Conservation (phyloP, 305 asterid genomes). For the Ilex paraguariensis region DNA sequence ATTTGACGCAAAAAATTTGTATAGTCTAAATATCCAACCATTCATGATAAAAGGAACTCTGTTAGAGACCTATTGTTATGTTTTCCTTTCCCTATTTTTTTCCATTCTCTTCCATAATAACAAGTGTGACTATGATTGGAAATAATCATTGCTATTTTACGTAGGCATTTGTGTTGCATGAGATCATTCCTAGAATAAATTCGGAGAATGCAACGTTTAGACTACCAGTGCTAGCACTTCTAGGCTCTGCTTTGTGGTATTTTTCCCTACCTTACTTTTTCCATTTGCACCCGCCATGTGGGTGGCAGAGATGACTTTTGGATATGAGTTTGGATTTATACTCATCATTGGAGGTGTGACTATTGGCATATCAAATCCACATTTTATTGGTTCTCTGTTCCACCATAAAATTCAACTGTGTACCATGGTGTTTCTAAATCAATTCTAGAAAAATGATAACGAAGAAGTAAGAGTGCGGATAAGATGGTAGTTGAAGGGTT, state of each 20-base stretch:
- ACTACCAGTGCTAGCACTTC: slow-evolving; percentile 43
- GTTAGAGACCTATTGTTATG: not conserved
- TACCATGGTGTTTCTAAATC: too few species aligned
- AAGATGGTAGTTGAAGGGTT: too few species aligned
- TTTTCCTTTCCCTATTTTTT: not conserved
- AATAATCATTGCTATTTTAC: not conserved
- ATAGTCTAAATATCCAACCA: too few species aligned
- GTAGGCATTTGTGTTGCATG: slow-evolving; percentile 27
- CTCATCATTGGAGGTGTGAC: slow-evolving; percentile 49
- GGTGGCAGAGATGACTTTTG: slow-evolving; percentile 91
- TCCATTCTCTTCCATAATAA: not conserved
- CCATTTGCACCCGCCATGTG: slow-evolving; percentile 90
- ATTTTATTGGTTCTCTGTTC: slow-evolving; percentile 66
- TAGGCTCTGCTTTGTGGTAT: slow-evolving; percentile 56
- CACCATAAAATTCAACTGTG: slow-evolving; percentile 47
- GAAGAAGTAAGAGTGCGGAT: too few species aligned
- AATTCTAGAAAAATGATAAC: too few species aligned
- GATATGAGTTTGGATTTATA: slow-evolving; percentile 76
- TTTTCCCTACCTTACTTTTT: slow-evolving; percentile 56
- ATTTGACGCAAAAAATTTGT: too few species aligned
- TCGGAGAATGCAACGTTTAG: slow-evolving; percentile 79
- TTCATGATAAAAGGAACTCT: too few species aligned
- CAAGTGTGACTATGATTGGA: not conserved
- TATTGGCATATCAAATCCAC: slow-evolving; percentile 68
- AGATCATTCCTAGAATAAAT: slow-evolving; percentile 58